Evolutionary conservation across 306 rosid species (phyloP).

Genomic region (Vachellia collinsii): DNA sequence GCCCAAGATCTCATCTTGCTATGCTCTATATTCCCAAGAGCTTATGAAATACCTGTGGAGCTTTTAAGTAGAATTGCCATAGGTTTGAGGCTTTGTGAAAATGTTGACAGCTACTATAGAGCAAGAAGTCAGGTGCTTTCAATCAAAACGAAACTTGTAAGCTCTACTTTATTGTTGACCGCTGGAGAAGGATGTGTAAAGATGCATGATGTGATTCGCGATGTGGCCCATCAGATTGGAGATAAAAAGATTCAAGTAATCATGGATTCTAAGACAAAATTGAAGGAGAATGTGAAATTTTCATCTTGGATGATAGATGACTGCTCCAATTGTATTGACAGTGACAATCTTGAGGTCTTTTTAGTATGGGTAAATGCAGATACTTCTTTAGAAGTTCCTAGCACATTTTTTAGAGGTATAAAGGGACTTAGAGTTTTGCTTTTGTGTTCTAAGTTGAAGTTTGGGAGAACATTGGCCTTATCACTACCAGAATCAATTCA

Average conservation of each 20-base stretch:
- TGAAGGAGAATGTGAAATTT: not conserved
- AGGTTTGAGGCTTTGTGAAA: not conserved
- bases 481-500: not conserved
- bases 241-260: not conserved
- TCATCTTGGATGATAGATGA: not conserved
- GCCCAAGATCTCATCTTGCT: constrained; percentile 1
- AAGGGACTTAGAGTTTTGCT: not conserved
- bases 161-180: not conserved
- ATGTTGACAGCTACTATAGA: not conserved
- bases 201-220: not conserved
- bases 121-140: not conserved
- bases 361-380: not conserved
- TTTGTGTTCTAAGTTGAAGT: not conserved
- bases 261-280: not conserved
- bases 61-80: not conserved
- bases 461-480: not conserved
- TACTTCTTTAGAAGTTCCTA: not conserved
- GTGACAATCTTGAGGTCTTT: not conserved
- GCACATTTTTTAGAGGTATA: not conserved
- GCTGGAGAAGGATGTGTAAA: not conserved
- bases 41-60: not conserved
- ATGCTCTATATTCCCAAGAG: not conserved
- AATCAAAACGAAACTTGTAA: not conserved
- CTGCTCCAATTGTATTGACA: not conserved
- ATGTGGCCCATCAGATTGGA: not conserved